Base-by-base conservation (phyloP, 2,329 filamentous ascomycete genomes). In the Pseudocercospora macadamiae region DNA sequence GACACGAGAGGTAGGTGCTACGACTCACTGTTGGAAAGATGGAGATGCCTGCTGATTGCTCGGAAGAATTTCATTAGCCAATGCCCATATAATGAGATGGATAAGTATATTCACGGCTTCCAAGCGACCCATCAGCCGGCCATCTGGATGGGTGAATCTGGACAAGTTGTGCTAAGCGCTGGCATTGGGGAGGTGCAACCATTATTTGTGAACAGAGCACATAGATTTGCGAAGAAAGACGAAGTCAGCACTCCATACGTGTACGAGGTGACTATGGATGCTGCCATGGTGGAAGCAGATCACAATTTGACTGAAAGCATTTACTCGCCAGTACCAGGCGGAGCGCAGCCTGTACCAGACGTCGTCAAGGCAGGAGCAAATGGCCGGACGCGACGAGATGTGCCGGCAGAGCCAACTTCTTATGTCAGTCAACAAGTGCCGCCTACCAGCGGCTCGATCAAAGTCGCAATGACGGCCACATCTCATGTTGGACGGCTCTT, bases 101-200 rank as follows among this genome's bases (percentile, higher is more conserved):
- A 82, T 56, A 57, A 64, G 0, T 74, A 74, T 21, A 74, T 81
- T 7, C 79, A 81, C 59, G 79, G 79, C 0, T 81, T 81, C 55
- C 79, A 81, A 63, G 79, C 78, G 7, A 81, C 79, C 1, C 79
- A 81, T 55, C 79, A 81, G 61, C 79, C 79, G 0, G 79, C 79
- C 0, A 82, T 82, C n/a, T 81, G 79, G 79, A 81, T 82, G 77
- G 79, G 79, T 3, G 79, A 82, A 64, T 72, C 75, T 9, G 79
- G 79, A 5, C 78, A 80, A 64, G 71, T 79, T 1, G 75, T 80
- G 3, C 45, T 82, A 3, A 72, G 68, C 36, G 75, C 79, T 0
- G 77, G 79, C 0, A 68, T 77, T 39, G 72, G 73, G 8, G 59
- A 66, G 10, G 64, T 71, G 6, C 57, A 65, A 53, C 59, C 70